These are phyloP conservation scores for Penicillium roqueforti DNA, from an alignment of 495 filamentous ascomycete genomes.

Conservation along the genomic window DNA sequence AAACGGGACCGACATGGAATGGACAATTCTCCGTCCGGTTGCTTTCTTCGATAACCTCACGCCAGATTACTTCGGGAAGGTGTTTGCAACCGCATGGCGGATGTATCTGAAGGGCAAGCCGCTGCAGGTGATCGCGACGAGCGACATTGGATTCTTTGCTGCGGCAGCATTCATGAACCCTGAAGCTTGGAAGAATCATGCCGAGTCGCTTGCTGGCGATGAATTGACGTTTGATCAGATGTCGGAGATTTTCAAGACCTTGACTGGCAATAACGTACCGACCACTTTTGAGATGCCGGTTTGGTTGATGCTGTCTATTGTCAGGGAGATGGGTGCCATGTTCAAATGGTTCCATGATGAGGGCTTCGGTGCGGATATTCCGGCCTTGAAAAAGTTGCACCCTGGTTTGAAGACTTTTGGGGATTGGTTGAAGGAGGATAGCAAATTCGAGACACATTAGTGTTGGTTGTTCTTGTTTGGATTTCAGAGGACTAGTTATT, in stretches of 20 bases:
- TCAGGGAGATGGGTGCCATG: conserved; percentile 57
- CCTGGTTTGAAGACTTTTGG: conserved; percentile 55
- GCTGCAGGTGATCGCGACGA: conserved; percentile 54
- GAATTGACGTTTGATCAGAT: conserved; percentile 51
- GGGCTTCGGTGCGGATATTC: conserved; percentile 59
- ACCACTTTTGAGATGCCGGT: conserved; percentile 44
- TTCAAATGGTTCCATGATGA: conserved; percentile 59
- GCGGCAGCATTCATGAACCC: conserved; percentile 56
- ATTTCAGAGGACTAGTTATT: background rate
- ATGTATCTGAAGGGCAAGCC: conserved; percentile 45
- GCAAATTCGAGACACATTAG: conserved; percentile 30
- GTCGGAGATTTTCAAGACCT: conserved; percentile 46
- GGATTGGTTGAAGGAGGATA: conserved; percentile 57
- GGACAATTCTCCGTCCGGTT: conserved; percentile 59
- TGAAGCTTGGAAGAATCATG: conserved; percentile 40
- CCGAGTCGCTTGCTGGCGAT: conserved; percentile 56
- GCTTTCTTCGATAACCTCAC: conserved; percentile 66
- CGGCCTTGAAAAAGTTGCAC: conserved; percentile 45
- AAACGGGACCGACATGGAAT: conserved; percentile 45
- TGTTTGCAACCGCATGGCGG: conserved; percentile 53
- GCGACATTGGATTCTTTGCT: conserved; percentile 63
- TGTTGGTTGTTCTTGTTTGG: background rate
- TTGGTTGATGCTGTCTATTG: conserved; percentile 36
- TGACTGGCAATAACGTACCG: conserved; percentile 47
- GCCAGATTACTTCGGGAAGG: conserved; percentile 53